Evolutionary conservation across 1,139 yeast genomes (phyloP).

Genomic region (Hansenula sp.): DNA sequence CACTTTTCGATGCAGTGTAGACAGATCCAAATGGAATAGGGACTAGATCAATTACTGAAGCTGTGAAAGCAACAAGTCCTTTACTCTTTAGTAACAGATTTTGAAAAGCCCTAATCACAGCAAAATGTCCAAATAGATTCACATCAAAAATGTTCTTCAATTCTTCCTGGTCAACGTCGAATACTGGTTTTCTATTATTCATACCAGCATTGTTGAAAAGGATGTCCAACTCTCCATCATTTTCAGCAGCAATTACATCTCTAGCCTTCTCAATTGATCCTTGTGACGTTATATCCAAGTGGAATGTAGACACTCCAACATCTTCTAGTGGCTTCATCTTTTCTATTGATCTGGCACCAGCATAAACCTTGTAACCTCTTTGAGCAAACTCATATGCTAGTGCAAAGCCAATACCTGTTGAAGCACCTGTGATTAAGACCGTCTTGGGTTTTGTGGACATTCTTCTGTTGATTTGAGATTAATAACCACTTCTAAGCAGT

Average conservation of each 20-base stretch:
- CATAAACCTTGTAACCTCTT: constrained; percentile 57
- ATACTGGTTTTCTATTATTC: constrained; percentile 62
- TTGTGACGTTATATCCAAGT: constrained; percentile 48
- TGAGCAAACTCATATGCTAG: constrained; percentile 56
- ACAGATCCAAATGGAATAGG: constrained; percentile 66
- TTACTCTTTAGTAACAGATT: constrained; percentile 54
- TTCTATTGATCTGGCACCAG: constrained; percentile 63
- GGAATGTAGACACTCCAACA: constrained; percentile 27
- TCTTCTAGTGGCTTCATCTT: constrained; percentile 48
- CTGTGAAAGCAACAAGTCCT: constrained; percentile 69
- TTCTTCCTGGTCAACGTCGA: constrained; percentile 54
- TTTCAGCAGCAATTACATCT: constrained; percentile 29
- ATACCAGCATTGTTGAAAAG: constrained; percentile 63
- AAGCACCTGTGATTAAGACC: constrained; percentile 56
- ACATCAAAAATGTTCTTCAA: constrained; percentile 53
- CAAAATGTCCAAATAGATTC: constrained; percentile 35
- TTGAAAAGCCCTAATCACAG: constrained; percentile 48
- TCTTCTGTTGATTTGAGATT: too few species aligned
- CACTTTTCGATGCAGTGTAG: constrained; percentile 67
- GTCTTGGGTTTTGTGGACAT: background rate
- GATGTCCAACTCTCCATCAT: constrained; percentile 45
- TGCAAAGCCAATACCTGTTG: constrained; percentile 71
- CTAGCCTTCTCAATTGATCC: constrained; percentile 41
- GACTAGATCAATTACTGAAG: constrained; percentile 59
- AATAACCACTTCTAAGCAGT: too few species aligned